A percentile compares a stretch with the other conserved stretches of the same genome.
phyloP scores from a whole-genome alignment of 768 basidiomycete genomes.

The Trametes cinnabarina region DNA sequence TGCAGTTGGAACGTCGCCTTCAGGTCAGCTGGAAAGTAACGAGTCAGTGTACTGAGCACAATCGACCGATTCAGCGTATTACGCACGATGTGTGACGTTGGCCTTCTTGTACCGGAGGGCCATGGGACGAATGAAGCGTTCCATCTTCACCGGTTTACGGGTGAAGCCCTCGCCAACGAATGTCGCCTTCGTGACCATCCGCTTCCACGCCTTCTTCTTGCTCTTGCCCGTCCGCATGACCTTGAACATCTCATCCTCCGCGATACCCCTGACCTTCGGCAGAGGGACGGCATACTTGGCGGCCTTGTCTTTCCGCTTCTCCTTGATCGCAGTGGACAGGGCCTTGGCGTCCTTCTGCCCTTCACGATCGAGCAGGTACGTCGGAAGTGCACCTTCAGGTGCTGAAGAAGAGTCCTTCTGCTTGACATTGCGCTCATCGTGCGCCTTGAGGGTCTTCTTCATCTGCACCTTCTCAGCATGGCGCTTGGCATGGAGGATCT shows the following conservation, averaged over 20 bases:
- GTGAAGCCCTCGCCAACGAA: constrained; percentile 99
- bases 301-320: constrained; percentile 98
- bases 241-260: constrained; percentile 99
- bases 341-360: constrained; percentile 99
- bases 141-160: constrained; percentile 98
- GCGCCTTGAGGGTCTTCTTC: constrained; percentile 99
- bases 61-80: neutral
- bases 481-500: constrained; percentile 94
- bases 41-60: neutral
- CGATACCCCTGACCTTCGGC: constrained; percentile 96
- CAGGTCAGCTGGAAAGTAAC: constrained; percentile 67
- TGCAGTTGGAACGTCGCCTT: constrained; percentile 99
- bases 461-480: constrained; percentile 98
- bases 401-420: constrained; percentile 80
- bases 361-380: constrained; percentile 95
- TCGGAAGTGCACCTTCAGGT: constrained; percentile 89
- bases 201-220: constrained; percentile 96
- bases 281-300: constrained; percentile 97
- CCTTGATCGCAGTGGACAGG: constrained; percentile 92
- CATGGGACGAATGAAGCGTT: constrained; percentile 96
- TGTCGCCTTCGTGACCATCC: constrained; percentile 99
- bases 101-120: constrained; percentile 97
- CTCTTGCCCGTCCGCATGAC: constrained; percentile 97
- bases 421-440: constrained; percentile 98
- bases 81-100: constrained; percentile 95